phyloP scores from a whole-genome alignment of 768 basidiomycete species.

The Leccinum pellstonianum region DNA sequence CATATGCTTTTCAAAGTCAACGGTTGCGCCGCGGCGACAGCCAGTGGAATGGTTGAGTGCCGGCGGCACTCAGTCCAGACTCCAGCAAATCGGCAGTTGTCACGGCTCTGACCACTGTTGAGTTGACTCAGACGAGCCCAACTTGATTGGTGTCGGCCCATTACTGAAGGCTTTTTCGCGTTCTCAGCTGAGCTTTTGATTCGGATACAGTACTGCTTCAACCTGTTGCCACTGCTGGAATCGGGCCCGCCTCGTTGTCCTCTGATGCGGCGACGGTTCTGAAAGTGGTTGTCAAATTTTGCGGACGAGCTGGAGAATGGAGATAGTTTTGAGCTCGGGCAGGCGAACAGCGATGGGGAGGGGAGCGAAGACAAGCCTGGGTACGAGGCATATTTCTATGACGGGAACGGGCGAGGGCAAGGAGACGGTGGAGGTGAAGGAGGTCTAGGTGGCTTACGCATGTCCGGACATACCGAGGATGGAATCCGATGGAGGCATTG shows the following conservation, averaged over 20 bases:
- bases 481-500: conserved; percentile 92
- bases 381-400: conserved; percentile 84
- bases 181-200: too few relatives aligned
- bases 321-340: conserved; percentile 82
- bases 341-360: conserved; percentile 54
- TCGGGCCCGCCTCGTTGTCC: conserved; percentile 51
- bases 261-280: conserved; percentile 88
- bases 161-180: too few relatives aligned
- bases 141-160: too few relatives aligned
- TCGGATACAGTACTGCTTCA: too few relatives aligned
- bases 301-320: conserved; percentile 91
- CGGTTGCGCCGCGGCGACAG: too few relatives aligned
- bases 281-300: conserved; percentile 85
- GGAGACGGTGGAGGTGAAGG: conserved; percentile 78
- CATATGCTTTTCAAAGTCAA: too few relatives aligned
- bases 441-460: conserved; percentile 65
- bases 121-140: too few relatives aligned
- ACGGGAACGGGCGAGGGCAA: conserved; percentile 72
- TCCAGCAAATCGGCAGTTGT: too few relatives aligned
- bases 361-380: conserved; percentile 83
- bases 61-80: too few relatives aligned
- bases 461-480: conserved; percentile 85
- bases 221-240: too few relatives aligned
- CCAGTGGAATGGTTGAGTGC: too few relatives aligned
- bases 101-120: too few relatives aligned